Conservation (phyloP, 148 eudicot genomes). For the Polygonum maritimum region DNA sequence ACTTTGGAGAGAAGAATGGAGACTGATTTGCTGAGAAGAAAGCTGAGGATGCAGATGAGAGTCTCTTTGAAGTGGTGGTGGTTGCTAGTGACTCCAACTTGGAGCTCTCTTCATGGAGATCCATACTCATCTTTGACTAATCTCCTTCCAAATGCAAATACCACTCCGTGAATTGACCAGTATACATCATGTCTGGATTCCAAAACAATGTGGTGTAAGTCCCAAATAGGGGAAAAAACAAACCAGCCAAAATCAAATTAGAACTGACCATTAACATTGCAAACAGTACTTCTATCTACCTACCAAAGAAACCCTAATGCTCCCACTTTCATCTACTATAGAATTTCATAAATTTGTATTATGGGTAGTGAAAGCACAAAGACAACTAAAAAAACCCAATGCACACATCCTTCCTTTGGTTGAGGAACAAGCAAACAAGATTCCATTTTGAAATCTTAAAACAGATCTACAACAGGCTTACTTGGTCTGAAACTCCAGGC, state of each 20-base stretch:
- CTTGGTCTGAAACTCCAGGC: constrained; percentile 30
- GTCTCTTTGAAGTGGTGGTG: constrained; percentile 48
- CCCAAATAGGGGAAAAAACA: not conserved
- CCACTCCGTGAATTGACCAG: constrained; percentile 27
- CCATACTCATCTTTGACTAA: constrained; percentile 43
- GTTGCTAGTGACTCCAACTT: constrained; percentile 47
- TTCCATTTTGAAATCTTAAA: constrained; percentile 11
- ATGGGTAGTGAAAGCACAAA: constrained; percentile 1
- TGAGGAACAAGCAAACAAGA: constrained; percentile 4
- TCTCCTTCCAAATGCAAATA: constrained; percentile 17
- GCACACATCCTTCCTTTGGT: not conserved
- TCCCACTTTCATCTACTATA: not conserved
- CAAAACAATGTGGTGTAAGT: constrained; percentile 15
- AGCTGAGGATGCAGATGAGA: constrained; percentile 88
- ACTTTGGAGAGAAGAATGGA: constrained; percentile 82
- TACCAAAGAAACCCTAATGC: not conserved
- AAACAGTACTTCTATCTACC: not conserved
- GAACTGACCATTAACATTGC: not conserved
- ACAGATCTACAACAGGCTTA: constrained; percentile 48
- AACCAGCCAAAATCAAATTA: not conserved
- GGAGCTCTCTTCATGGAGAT: constrained; percentile 64
- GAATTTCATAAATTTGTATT: not conserved
- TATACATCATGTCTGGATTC: constrained; percentile 27
- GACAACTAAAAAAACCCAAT: not conserved
- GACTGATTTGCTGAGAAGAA: constrained; percentile 93